Evolutionary conservation across 495 filamentous ascomycete species (phyloP).

Genomic region (Daldinia concentrica): DNA sequence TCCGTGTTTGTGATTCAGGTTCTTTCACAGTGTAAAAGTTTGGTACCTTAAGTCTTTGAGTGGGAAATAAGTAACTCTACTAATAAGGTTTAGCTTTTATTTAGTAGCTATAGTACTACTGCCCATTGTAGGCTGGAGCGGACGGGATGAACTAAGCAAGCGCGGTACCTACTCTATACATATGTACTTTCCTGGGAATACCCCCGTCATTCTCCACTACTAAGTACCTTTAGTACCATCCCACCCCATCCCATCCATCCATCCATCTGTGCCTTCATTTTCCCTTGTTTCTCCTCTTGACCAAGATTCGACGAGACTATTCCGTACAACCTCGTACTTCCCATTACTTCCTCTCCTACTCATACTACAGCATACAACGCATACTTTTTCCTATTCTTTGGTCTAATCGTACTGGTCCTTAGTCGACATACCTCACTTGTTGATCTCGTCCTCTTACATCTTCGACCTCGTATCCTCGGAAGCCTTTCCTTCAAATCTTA

Average conservation of each 20-base stretch:
- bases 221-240: conserved; percentile 47
- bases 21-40: conserved; percentile 37
- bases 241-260: conserved; percentile 40
- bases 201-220: conserved; percentile 45
- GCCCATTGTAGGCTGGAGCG: background rate
- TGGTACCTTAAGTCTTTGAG: conserved; percentile 17
- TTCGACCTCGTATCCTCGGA: conserved; percentile 14
- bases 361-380: conserved; percentile 3
- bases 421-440: background rate
- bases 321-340: conserved; percentile 44
- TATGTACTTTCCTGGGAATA: conserved; percentile 27
- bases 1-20: conserved; percentile 11
- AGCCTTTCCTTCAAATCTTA: background rate
- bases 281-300: conserved; percentile 46
- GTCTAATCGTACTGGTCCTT: background rate
- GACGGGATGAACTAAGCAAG: conserved; percentile 42
- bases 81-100: conserved; percentile 35
- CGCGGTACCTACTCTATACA: conserved; percentile 30
- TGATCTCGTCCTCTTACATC: background rate
- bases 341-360: conserved; percentile 23
- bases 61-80: conserved; percentile 34
- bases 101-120: background rate
- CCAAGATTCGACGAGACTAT: conserved; percentile 41
- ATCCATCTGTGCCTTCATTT: conserved; percentile 47
- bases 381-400: background rate